phyloP scores from a whole-genome alignment of 495 filamentous ascomycete genomes.

The Neurospora terricola region DNA sequence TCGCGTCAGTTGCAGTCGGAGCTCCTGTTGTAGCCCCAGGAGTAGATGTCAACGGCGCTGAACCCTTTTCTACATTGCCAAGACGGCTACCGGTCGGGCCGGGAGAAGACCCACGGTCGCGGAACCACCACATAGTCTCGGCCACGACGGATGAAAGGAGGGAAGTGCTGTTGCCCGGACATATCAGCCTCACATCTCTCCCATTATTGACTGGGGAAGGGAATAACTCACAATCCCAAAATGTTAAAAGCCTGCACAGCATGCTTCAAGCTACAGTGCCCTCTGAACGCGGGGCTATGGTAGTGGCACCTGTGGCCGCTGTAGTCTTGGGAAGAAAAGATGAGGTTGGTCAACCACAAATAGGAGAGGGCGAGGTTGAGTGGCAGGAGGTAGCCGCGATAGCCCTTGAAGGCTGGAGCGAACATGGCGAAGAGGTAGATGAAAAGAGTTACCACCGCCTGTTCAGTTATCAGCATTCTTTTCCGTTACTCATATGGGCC shows the following conservation, averaged over 20 bases:
- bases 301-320: conserved; percentile 11
- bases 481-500: not conserved
- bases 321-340: conserved; percentile 20
- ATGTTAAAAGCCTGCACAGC: conserved; percentile 17
- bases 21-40: not conserved
- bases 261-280: conserved; percentile 17
- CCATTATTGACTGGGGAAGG: not conserved
- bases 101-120: not conserved
- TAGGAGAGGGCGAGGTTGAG: conserved; percentile 23
- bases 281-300: not conserved
- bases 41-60: not conserved
- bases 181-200: not conserved
- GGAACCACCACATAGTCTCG: conserved; percentile 15
- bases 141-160: conserved; percentile 15
- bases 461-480: not conserved
- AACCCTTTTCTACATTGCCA: not conserved
- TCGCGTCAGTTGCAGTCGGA: not conserved
- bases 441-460: conserved; percentile 17
- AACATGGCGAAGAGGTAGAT: conserved; percentile 14
- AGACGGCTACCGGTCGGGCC: not conserved
- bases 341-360: conserved; percentile 21
- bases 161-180: not conserved
- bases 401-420: conserved; percentile 15
- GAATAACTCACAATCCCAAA: conserved; percentile 18
- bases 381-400: conserved; percentile 21